Conservation (phyloP, 257 asterid genomes). For the Jasminum sambac region DNA sequence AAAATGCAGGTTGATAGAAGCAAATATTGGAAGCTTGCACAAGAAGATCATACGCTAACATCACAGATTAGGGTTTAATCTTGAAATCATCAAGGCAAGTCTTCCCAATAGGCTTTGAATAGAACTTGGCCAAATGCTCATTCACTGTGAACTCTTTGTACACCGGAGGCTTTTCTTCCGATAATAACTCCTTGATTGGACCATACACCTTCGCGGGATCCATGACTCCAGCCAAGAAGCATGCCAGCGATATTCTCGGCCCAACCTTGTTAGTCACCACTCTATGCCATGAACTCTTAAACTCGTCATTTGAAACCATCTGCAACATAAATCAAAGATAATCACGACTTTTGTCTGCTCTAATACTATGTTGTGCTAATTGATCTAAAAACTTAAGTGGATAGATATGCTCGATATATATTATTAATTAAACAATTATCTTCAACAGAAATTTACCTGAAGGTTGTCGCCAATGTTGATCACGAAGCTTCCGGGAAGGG, state of each 20-base stretch:
- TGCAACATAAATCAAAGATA: too few species aligned
- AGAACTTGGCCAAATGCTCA: slow-evolving; percentile 25
- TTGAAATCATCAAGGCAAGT: slow-evolving; percentile 28
- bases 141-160: slow-evolving; percentile 35
- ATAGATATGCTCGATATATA: too few species aligned
- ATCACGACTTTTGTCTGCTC: too few species aligned
- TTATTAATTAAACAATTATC: too few species aligned
- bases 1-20: too few species aligned
- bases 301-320: slow-evolving; percentile 46
- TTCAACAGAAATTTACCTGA: slow-evolving; percentile 32
- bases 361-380: too few species aligned
- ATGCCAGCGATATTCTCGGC: slow-evolving; percentile 51
- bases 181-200: slow-evolving; percentile 43
- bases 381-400: too few species aligned
- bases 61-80: too few species aligned
- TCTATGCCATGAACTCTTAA: slow-evolving; percentile 45
- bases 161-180: slow-evolving; percentile 39
- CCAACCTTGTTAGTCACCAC: slow-evolving; percentile 40
- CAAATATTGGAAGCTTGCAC: too few species aligned
- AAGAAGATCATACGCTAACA: too few species aligned
- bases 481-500: slow-evolving; percentile 40
- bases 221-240: slow-evolving; percentile 36
- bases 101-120: slow-evolving; percentile 26
- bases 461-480: slow-evolving; percentile 45
- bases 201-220: slow-evolving; percentile 26